Percentiles rank a stretch among this genome's conserved stretches.
Evolutionary conservation across 2,329 filamentous ascomycete genomes (phyloP).

Genomic region (Trichoderma pleuroti): DNA sequence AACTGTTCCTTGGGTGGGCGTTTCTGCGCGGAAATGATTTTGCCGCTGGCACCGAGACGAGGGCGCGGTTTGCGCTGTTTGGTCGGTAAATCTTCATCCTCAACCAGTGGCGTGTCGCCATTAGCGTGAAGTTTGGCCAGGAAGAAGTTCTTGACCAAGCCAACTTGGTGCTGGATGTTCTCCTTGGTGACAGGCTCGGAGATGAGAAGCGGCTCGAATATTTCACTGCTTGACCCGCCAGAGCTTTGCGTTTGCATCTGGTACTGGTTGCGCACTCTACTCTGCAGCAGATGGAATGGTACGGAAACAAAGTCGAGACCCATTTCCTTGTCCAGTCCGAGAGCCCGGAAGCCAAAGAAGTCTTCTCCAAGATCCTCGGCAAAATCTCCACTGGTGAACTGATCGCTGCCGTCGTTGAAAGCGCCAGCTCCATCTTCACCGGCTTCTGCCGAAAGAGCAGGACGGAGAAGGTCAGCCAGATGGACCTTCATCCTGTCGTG

Average conservation of each 20-base stretch:
- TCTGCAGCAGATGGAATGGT: constrained; percentile 89
- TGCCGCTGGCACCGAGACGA: constrained; percentile 68
- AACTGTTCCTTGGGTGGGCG: constrained; percentile 77
- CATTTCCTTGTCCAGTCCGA: constrained; percentile 88
- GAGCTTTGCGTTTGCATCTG: constrained; percentile 69
- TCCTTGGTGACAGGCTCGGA: constrained; percentile 77
- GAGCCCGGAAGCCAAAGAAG: constrained; percentile 96
- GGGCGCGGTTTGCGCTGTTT: constrained; percentile 80
- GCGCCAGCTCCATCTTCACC: constrained; percentile 81
- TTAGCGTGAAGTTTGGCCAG: constrained; percentile 82
- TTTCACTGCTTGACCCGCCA: constrained; percentile 52
- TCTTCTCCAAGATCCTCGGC: constrained; percentile 97
- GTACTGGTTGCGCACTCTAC: constrained; percentile 80
- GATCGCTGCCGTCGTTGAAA: constrained; percentile 95
- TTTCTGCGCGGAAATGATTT: constrained; percentile 83
- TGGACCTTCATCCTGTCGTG: constrained; percentile 95
- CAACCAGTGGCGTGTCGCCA: constrained; percentile 73
- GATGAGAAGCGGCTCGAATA: constrained; percentile 65
- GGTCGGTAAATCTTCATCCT: constrained; percentile 90
- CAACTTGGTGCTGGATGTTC: constrained; percentile 75
- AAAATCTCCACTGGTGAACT: constrained; percentile 95
- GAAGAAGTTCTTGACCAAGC: constrained; percentile 88
- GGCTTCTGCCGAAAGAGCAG: constrained; percentile 71
- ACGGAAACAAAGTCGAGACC: constrained; percentile 85
- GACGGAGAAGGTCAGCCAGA: constrained; percentile 87